Evolutionary conservation across 2,329 filamentous ascomycete genomes (phyloP).

Genomic region (Colletotrichum spaethianum): DNA sequence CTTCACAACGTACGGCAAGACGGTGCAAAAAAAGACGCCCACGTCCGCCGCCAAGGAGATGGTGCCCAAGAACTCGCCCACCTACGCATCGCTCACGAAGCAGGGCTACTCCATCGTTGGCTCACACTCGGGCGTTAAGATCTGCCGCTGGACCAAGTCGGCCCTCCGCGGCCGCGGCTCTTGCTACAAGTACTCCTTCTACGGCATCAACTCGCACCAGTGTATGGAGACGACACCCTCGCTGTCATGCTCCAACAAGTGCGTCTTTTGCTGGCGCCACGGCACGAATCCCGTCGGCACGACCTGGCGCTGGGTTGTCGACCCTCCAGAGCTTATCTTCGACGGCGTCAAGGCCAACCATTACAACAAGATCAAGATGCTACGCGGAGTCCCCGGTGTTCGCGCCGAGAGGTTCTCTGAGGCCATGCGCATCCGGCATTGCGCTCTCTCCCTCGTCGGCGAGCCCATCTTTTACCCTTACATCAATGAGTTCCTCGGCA

Average conservation of each 20-base stretch:
- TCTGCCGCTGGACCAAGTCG: constrained; percentile 98
- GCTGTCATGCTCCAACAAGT: constrained; percentile 97
- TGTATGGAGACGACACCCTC: constrained; percentile 99
- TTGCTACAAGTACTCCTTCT: constrained; percentile 98
- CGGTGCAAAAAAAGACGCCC: constrained; percentile 60
- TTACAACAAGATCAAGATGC: constrained; percentile 98
- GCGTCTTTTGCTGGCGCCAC: constrained; percentile 98
- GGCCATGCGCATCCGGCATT: constrained; percentile 93
- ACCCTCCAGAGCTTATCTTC: constrained; percentile 91
- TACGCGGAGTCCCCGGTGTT: constrained; percentile 93
- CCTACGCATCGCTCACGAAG: constrained; percentile 90
- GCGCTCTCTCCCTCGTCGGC: constrained; percentile 90
- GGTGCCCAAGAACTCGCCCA: constrained; percentile 93
- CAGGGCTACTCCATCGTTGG: constrained; percentile 97
- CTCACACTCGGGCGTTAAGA: constrained; percentile 96
- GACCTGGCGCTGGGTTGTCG: constrained; percentile 96
- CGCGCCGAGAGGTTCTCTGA: constrained; percentile 92
- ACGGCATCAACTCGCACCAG: constrained; percentile 95
- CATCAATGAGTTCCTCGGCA: constrained; percentile 90
- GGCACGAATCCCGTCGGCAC: constrained; percentile 97
- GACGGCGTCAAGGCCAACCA: constrained; percentile 91
- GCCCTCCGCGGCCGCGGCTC: constrained; percentile 92
- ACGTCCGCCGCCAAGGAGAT: constrained; percentile 81
- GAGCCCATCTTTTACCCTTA: constrained; percentile 99
- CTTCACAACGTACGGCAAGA: constrained; percentile 81